Base-by-base conservation (phyloP, 225 moss, liverwort and hornwort genomes). In the Marchantia paleacea region DNA sequence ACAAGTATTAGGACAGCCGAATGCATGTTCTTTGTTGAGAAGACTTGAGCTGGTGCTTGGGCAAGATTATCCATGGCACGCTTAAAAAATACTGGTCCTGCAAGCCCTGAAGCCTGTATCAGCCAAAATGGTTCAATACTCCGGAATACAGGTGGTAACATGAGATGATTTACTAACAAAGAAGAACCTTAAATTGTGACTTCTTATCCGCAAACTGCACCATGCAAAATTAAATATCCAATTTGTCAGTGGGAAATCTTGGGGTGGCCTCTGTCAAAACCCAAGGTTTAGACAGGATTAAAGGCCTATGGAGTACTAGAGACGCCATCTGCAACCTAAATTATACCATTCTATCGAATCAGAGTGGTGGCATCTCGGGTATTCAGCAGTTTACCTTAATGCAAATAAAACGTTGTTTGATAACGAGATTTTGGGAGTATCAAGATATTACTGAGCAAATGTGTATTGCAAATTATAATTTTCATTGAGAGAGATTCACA, bases 51-150 rank as follows among this genome's bases (percentile, higher is more conserved):
- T 20, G 92, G 90, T 53, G 87, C 84, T 70, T 89, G 85, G 48
- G 96, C 80, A 62, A 96, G 86, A 54, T 85, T 85, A 82, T 96
- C 96, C 96, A 96, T 96, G 51, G 96, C 92, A 74, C 88, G 90
- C 84, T 96, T 96, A 84, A 96, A 90, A 86, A 96, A 83, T 65
- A 96, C 16, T 55, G 96, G 96, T 80, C 96, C 96, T 83, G 85
- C 90, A 61, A 96, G 91, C 78, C 96, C 96, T 74, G 94, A 90
- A 68, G 90, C 87, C 96, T 96, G 94, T 78, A 81, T 81, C 79
- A 47, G 15, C 50, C 68, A 68, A 47, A 18, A 39, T 25, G 10
- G 14, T 39, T 25, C 10, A 19, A 31, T 47, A 29, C 68, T 20
- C 68, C 12, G n/a, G n/a, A 50, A 15, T 51, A 12, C 73, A 74